Evolutionary conservation across 2,329 filamentous ascomycete species (phyloP).

Genomic region (Fusarium foetens): DNA sequence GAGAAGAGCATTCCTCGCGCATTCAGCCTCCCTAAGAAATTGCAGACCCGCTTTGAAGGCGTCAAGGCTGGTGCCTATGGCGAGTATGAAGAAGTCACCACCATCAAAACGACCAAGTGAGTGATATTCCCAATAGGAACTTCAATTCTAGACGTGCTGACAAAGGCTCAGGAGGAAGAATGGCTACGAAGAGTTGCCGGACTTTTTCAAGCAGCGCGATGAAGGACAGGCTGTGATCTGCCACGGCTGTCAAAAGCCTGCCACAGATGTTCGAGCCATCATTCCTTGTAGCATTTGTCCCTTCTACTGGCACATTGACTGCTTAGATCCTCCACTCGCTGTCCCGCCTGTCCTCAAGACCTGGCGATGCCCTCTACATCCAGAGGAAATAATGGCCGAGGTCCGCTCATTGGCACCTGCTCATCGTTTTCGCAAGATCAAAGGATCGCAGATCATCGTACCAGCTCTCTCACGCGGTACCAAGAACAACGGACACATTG

Average conservation of each 20-base stretch:
- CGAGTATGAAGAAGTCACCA: conserved; percentile 77
- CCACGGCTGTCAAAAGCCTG: conserved; percentile 75
- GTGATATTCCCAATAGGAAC: conserved; percentile 44
- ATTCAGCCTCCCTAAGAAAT: conserved; percentile 75
- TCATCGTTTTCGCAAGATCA: conserved; percentile 70
- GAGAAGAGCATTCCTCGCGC: conserved; percentile 76
- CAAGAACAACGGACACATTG: conserved; percentile 76
- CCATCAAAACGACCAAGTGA: conserved; percentile 72
- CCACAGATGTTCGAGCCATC: conserved; percentile 72
- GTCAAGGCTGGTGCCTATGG: conserved; percentile 81
- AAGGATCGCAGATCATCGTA: conserved; percentile 61
- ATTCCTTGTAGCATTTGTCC: conserved; percentile 87
- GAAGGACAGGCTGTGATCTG: conserved; percentile 84
- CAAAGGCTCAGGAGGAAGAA: conserved; percentile 57
- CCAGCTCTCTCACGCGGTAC: conserved; percentile 71
- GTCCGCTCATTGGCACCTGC: conserved; percentile 69
- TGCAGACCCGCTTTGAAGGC: conserved; percentile 82
- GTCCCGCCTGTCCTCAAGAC: conserved; percentile 79
- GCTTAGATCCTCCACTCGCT: conserved; percentile 84
- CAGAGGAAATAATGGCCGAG: conserved; percentile 76
- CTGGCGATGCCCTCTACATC: conserved; percentile 91
- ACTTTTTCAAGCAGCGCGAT: conserved; percentile 76
- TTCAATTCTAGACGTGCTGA: conserved; percentile 1
- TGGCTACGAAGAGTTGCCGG: conserved; percentile 70
- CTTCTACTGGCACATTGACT: conserved; percentile 91